Base-by-base conservation (phyloP, 1,139 yeast species). In the Candida labiduridarum region DNA sequence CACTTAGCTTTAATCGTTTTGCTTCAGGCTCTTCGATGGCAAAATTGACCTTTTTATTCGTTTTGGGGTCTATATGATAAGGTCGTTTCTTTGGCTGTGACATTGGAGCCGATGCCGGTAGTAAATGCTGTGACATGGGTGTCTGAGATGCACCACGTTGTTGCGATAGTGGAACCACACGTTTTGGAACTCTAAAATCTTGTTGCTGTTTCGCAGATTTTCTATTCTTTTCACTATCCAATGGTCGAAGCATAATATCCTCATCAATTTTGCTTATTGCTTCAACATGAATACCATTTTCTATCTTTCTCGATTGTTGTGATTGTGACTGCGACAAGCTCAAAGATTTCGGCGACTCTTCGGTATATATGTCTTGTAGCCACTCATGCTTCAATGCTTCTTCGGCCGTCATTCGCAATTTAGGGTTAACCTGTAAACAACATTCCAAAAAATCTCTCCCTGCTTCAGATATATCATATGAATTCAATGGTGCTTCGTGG, bases 371-470 rank as follows among this genome's bases (percentile, higher is more conserved):
- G 18, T 61, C 68, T 35, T 53, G 58, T 5, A 85, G 66, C 91
- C 91, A 91, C 9, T 84, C 84, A 63, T 88, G 96, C 19, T 73
- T 65, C 49, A 91, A 72, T 0, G 96, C 96, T 51, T 81, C 82
- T 7, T 73, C 74, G 0, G 97, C 96, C 14, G 86, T 83, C 34
- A 88, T 77, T 53, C 97, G 76, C 35, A 77, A 67, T 36, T 77
- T 71, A 0, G 96, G 96, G 61, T 89, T 85, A 1, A 87, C 92
- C 59, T 86, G 88, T 22, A 92, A 71, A 52, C 94, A 74, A 25
- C 83, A 68, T 49, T 79, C 80, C 33, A 92, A 73, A 59, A 92
- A 91, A 55, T 83, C 85, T 48, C 89, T 75, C 0, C 89, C 94
- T 35, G 78, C 80, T 16, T 71, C 68, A 4, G 90, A 84, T 1